Evolutionary conservation across 371 early-diverging fungal species (phyloP), one percentile per base, ranked within the genome.

Genomic region (Mortierella sp.): DNA sequence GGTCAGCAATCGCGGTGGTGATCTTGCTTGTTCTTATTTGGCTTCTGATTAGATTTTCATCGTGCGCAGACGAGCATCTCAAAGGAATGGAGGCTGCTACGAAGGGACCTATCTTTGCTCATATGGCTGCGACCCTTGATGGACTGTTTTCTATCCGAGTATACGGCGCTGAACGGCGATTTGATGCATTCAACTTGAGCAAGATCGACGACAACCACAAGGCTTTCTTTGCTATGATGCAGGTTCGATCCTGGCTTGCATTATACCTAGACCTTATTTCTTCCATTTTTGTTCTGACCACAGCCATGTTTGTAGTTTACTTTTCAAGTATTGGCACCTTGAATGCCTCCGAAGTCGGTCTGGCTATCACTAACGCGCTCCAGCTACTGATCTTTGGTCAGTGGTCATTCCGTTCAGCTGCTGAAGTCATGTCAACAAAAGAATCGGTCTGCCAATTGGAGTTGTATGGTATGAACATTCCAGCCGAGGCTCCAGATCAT

Each of bases 371-470:
- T 10, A 92, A 91, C 73, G 90, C 92, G 9, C 83, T 92, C 10
- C 92, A 92, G 76, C 74, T 93, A 72, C 82, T 92, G 47, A 85
- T 93, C 17, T 94, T 93, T 79, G 85, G 89, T 19, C 93, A 91
- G 68, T 93, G 91, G 92, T 85, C 89, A 22, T 83, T 92, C 32
- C 85, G 92, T 22, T 85, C 85, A 80, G 67, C 83, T 8, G 83
- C 87, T 19, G 93, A 93, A 51, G 89, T 91, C 35, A 88, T 87
- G 54, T 75, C 79, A 35, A 82, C 85, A 32, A 89, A 91, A 84
- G 82, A 84, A 31, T 86, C 87, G 22, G 91, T 90, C 29, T 87
- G 85, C 45, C 84, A 86, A 65, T 82, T 89, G 26, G 85, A 84
- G 42, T 83, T 86, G 54, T 91, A 87, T 73, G 86, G 87, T 29